Evolutionary conservation across 768 basidiomycete genomes (phyloP).

Genomic region (Mrakia blollopis): DNA sequence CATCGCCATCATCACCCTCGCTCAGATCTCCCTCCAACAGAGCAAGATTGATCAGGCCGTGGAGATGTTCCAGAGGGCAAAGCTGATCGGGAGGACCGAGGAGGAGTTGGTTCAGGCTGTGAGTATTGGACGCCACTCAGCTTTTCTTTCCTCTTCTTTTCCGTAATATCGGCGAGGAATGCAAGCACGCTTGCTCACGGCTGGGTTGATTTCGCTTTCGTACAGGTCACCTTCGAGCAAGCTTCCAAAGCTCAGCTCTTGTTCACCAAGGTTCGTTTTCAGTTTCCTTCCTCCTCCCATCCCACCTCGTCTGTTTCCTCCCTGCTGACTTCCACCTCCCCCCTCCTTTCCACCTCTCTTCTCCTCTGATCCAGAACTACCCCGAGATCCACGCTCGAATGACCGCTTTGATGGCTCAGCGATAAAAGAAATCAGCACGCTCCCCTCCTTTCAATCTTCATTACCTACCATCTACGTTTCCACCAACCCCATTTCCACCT

Average conservation of each 20-base stretch:
- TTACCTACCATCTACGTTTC: background rate
- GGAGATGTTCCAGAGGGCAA: constrained; percentile 76
- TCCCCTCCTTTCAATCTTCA: background rate
- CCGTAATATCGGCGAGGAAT: too few relatives aligned
- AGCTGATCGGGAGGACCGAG: constrained; percentile 82
- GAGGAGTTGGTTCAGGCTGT: constrained; percentile 61
- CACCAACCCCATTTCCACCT: background rate
- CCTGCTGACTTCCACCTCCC: background rate
- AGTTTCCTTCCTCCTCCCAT: too few relatives aligned
- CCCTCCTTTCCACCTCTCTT: background rate
- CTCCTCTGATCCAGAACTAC: background rate
- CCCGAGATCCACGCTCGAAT: constrained; percentile 6
- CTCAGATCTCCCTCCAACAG: constrained; percentile 87
- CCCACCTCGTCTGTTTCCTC: background rate
- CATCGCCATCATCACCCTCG: constrained; percentile 90
- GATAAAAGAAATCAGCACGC: background rate
- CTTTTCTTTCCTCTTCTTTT: too few relatives aligned
- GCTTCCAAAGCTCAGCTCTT: constrained; percentile 76
- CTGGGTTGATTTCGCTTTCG: background rate
- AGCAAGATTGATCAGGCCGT: constrained; percentile 80
- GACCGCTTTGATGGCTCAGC: constrained; percentile 6
- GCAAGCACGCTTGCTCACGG: too few relatives aligned
- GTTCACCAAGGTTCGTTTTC: constrained; percentile 47
- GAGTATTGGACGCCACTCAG: constrained; percentile 32
- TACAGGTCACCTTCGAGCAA: constrained; percentile 48